Evolutionary conservation across 768 basidiomycete species (phyloP).

Genomic region (Suillus fuscotomentosus): DNA sequence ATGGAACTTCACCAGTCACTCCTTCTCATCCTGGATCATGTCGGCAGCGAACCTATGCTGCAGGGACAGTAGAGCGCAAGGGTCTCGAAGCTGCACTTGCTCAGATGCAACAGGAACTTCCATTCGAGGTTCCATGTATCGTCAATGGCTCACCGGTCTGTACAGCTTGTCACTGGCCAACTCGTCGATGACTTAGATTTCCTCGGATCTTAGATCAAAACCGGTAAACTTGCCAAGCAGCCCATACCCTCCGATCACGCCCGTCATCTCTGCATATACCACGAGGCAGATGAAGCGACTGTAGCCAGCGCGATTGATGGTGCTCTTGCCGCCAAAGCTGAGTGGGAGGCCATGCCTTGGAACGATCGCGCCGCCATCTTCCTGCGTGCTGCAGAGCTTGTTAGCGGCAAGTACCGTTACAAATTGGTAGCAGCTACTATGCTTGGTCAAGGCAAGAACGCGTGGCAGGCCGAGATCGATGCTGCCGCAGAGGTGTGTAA

Average conservation of each 20-base stretch:
- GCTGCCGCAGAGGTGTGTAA: conserved; percentile 89
- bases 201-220: conserved; percentile 57
- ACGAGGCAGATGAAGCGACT: conserved; percentile 79
- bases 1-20: background rate
- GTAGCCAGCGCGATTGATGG: conserved; percentile 82
- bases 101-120: conserved; percentile 80
- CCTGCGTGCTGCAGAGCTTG: conserved; percentile 95
- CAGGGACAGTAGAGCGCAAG: conserved; percentile 74
- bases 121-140: conserved; percentile 92
- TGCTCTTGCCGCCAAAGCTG: conserved; percentile 79
- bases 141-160: conserved; percentile 85
- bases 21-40: background rate
- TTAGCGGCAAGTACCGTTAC: conserved; percentile 94
- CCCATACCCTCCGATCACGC: conserved; percentile 86
- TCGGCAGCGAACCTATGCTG: conserved; percentile 68
- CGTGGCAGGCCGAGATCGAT: conserved; percentile 99
- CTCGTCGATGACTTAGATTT: background rate
- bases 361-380: conserved; percentile 97
- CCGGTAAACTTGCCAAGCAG: conserved; percentile 77
- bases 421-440: conserved; percentile 95
- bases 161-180: conserved; percentile 7
- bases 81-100: conserved; percentile 69
- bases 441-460: conserved; percentile 98
- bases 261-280: conserved; percentile 77
- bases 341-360: conserved; percentile 97